Evolutionary conservation across 169 alveolate genomes (phyloP), one percentile per base, ranked within the genome.

Genomic region (Plasmodium gallinaceum): DNA sequence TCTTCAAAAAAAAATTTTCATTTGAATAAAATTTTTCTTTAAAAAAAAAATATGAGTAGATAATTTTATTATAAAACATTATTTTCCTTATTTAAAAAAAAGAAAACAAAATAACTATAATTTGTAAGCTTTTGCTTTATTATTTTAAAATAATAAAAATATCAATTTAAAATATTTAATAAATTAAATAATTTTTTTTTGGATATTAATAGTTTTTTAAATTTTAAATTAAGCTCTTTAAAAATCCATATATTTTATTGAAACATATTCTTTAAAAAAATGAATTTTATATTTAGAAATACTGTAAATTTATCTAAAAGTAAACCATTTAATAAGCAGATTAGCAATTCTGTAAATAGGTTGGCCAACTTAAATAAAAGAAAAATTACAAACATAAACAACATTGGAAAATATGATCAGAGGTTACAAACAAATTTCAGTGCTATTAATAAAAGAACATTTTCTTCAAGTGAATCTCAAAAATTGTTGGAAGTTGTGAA

Each of bases 401-500:
- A 52, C 20, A 42, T 37, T 83, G 73, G 62, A 57, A 83, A 68
- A 24, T 83, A 22, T 83, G 62, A 46, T 9, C 91, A 83, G 45
- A 51, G 39, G 62, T 20, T 57, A 45, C 85, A 83, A 52, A 45
- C 54, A 46, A 51, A 78, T 48, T 78, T 70, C 65, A 46, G 26
- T 52, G 22, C 54, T 16, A 18, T 48, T 24, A 60, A 43, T 14
- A 80, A 65, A 57, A 86, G 61, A 72, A 88, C 93, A 65, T 69
- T 70, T 51, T 69, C 93, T 68, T 88, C 96, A 22, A 85, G 96
- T 60, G 96, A 94, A 76, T 92, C 95, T 22, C 93, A 92, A 65
- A 94, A 94, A 88, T 88, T 94, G 51, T 91, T 89, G 42, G 95
- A 94, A 80, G 92, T 94, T 61, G 94, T 94, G 7, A 94, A 93